Evolutionary conservation across 1,284 basidiomycete species (phyloP), one percentile per base, ranked within the genome.

Genomic region (Laetiporus sulphureus): DNA sequence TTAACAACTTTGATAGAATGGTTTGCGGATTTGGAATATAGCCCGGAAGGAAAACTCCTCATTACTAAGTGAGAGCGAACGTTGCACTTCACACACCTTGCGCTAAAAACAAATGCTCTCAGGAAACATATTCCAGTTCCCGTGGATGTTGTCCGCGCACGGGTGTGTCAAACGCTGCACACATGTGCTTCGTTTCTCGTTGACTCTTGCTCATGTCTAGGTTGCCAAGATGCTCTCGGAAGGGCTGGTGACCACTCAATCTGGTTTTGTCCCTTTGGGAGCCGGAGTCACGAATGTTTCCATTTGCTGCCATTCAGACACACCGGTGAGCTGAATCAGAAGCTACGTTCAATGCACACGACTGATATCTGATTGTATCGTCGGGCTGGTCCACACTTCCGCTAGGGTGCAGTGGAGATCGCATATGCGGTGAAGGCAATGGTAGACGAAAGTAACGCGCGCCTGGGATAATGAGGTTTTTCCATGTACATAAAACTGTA

Each of bases 251-350:
- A 74, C 75, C 8, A 77, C 77, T 2, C 57, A 65, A 4, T 53
- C 57, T 10, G 71, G 68, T 4, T 59, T 56, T 25, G 48, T 79
- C 1, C 66, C 70, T 3, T 60, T 79, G 5, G 68, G 66, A 2
- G 55, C 62, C 1, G 65, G 67, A 18, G 55, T 78, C 10, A 42
- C 51, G 0, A 71, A 77, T 39, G 70, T 82, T 0, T 73, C 76
- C 2, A 79, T 82, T 22, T 81, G 79, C 41, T 75, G 75, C 42
- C 79, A 81, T 51, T 79, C 77, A 0, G 79, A 81, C 45, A 80
- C 78, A 0, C 78, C 79, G 3, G 78, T 78, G 40, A 47, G 73
- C 56, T 16, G 4, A n/a, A n/a, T n/a, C n/a, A n/a, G n/a, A n/a
- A n/a, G n/a, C n/a, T n/a, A n/a, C n/a, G n/a, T n/a, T n/a, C n/a